Percentiles rank a stretch among this genome's conserved stretches.
Conservation (phyloP, 495 filamentous ascomycete genomes). For the Talaromyces liani region DNA sequence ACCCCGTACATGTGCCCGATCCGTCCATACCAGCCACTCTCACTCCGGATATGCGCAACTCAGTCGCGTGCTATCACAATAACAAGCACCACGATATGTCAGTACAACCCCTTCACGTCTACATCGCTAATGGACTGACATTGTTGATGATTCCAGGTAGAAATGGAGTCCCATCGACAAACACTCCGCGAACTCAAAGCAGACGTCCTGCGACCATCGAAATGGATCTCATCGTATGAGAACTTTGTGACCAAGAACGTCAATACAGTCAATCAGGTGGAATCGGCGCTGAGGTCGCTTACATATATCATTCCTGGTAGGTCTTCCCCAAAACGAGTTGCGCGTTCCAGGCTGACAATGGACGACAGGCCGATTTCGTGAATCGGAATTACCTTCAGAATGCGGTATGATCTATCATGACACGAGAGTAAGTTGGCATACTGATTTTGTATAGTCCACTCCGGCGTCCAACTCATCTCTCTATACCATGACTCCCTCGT, state of each 20-base stretch:
- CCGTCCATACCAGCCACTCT: constrained; percentile 5
- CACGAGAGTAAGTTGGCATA: not conserved
- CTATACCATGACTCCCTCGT: constrained; percentile 93
- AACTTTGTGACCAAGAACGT: constrained; percentile 93
- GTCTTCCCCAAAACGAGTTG: no score
- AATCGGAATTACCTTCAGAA: constrained; percentile 91
- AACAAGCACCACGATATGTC: not conserved
- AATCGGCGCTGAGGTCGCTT: constrained; percentile 81
- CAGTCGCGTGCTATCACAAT: not conserved
- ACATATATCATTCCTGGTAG: constrained; percentile 94
- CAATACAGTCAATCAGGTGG: constrained; percentile 84
- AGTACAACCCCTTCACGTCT: not conserved
- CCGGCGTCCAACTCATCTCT: constrained; percentile 78
- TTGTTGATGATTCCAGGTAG: not conserved
- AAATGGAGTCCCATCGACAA: constrained; percentile 29
- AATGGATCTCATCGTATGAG: constrained; percentile 74
- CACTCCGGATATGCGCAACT: not conserved
- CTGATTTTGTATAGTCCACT: constrained; percentile 51
- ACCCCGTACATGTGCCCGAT: not conserved
- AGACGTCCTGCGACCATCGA: constrained; percentile 51
- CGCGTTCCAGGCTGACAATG: not conserved
- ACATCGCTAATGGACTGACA: not conserved
- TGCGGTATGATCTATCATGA: constrained; percentile 38
- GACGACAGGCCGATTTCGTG: constrained; percentile 71
- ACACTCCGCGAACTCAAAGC: constrained; percentile 23